Evolutionary conservation across 139 green algal genomes (phyloP).

Genomic region (Penium margaritaceum): DNA sequence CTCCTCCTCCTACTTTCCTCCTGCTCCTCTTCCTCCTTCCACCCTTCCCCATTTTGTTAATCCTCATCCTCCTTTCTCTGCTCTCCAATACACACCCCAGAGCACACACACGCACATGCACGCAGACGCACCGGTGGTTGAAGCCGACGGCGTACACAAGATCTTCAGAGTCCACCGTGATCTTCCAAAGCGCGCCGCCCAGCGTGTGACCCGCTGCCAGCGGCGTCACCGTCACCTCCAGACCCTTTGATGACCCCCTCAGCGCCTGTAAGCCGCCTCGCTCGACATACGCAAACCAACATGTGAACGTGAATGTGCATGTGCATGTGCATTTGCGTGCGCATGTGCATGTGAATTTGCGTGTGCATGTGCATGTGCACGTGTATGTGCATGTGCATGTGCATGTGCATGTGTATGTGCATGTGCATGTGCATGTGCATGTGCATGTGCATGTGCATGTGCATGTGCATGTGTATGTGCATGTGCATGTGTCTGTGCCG

Average conservation of each 20-base stretch:
- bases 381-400: too few species aligned
- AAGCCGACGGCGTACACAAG: conserved; percentile 82
- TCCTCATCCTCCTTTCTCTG: too few species aligned
- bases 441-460: too few species aligned
- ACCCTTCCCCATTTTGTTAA: not conserved
- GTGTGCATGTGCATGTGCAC: too few species aligned
- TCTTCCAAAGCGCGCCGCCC: conserved; percentile 77
- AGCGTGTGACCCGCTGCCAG: conserved; percentile 72
- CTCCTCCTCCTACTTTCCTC: not conserved
- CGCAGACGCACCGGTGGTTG: conserved; percentile 74
- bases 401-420: too few species aligned
- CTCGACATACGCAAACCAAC: not conserved
- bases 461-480: not conserved
- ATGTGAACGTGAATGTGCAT: not conserved
- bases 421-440: too few species aligned
- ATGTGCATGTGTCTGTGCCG: not conserved
- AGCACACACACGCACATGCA: conserved; percentile 3
- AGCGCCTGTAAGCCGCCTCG: not conserved
- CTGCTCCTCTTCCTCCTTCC: not conserved
- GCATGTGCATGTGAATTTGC: not conserved
- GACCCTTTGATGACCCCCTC: conserved; percentile 39
- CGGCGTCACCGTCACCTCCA: conserved; percentile 65
- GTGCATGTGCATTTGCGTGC: not conserved
- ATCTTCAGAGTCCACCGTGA: conserved; percentile 64
- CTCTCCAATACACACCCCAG: not conserved